Conservation (phyloP, 1,284 basidiomycete species). For the Hortiboletus rubellus region DNA sequence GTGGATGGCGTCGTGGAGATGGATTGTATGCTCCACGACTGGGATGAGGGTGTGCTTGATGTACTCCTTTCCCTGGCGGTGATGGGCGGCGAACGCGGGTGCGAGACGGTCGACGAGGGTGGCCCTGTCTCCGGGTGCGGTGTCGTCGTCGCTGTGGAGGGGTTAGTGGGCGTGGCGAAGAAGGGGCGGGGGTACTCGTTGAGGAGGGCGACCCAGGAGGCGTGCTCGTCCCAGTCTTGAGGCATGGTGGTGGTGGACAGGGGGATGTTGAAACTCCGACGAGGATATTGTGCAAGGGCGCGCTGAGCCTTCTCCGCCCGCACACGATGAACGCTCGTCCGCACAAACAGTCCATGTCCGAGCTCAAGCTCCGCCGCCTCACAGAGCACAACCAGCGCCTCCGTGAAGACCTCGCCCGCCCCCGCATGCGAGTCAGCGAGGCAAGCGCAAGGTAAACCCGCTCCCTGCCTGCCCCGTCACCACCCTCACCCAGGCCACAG, state of each 20-base stretch:
- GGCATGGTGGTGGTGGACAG: constrained; percentile 7
- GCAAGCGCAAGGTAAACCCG: constrained; percentile 63
- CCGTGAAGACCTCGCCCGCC: constrained; percentile 73
- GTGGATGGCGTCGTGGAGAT: constrained; percentile 30
- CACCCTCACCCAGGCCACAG: constrained; percentile 44
- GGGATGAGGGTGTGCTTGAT: constrained; percentile 27
- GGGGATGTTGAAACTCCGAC: constrained; percentile 28
- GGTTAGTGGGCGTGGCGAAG: not conserved
- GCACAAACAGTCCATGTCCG: constrained; percentile 72
- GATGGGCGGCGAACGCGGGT: constrained; percentile 26
- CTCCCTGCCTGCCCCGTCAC: not conserved
- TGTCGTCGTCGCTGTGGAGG: constrained; percentile 21
- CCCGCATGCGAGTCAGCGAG: constrained; percentile 74
- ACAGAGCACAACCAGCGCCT: constrained; percentile 79
- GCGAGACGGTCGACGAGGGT: constrained; percentile 30
- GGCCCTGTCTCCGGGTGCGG: constrained; percentile 10
- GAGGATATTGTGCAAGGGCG: no score
- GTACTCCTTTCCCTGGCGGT: constrained; percentile 17
- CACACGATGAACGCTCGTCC: constrained; percentile 51
- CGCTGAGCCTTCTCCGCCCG: not conserved
- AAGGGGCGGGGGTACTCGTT: constrained; percentile 22
- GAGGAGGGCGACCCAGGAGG: constrained; percentile 30
- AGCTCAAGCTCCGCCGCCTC: constrained; percentile 79
- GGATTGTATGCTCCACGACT: constrained; percentile 27
- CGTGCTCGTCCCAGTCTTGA: constrained; percentile 32